phyloP scores from a whole-genome alignment of 192 early-diverging fungal species.

The Entomortierella lignicola region DNA sequence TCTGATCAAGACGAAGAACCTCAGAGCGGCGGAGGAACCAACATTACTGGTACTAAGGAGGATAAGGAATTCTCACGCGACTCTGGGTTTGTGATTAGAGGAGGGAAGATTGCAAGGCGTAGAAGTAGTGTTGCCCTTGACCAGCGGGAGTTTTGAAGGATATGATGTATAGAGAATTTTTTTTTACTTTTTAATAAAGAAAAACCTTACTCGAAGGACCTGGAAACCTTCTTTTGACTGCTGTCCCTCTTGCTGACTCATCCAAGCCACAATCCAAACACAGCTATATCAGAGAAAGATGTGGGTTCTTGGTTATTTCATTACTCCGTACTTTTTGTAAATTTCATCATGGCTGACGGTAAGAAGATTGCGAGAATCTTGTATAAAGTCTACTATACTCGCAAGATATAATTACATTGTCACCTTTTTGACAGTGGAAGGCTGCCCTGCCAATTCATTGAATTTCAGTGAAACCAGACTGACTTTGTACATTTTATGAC shows the following conservation, averaged over 20 bases:
- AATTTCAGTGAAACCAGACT: no score
- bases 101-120: conserved; percentile 46
- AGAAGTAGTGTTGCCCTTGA: conserved; percentile 42
- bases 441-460: no score
- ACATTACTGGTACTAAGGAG: background rate
- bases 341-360: conserved; percentile 53
- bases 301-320: background rate
- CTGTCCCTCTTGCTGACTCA: conserved; percentile 1
- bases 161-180: no score
- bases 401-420: background rate
- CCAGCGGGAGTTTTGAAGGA: conserved; percentile 5
- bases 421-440: no score
- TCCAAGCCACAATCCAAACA: conserved; percentile 1
- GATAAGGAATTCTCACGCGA: conserved; percentile 17
- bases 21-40: background rate
- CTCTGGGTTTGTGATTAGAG: conserved; percentile 38
- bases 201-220: no score
- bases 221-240: no score
- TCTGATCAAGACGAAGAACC: conserved; percentile 18
- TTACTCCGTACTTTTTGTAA: conserved; percentile 8
- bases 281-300: background rate
- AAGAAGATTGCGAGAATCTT: conserved; percentile 5
- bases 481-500: background rate
- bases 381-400: background rate
- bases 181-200: no score